Base-by-base conservation (phyloP, 495 filamentous ascomycete genomes). In the Xylaria intraflava region DNA sequence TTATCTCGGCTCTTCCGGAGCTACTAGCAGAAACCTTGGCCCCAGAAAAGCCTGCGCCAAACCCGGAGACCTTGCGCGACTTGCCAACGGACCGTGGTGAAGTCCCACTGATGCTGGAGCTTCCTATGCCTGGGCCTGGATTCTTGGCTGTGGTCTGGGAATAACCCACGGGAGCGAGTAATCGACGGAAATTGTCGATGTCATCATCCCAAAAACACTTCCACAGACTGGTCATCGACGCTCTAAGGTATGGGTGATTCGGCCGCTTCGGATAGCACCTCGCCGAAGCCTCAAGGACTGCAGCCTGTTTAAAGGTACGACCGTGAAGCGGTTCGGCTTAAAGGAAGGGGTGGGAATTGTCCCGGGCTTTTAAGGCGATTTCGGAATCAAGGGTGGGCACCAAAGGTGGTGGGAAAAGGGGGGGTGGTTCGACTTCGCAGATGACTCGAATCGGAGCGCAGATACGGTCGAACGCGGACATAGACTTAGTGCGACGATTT, bases 201-300 rank as follows among this genome's bases (percentile, higher is more conserved):
- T 98, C 89, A 83, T 96, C 87, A 79, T 95, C 86, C 72, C 92
- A 85, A 68, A 90, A 98, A 70, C 79, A 89, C 75, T 89, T 88
- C 92, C 93, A 96, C 67, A 98, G 83, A 74, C 86, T 85, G 81
- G 87, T 96, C 94, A 97, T 98, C 83, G 84, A 86, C 78, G 73
- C 66, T 72, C 65, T 62, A 61, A 55, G 67, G 64, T 62, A 65
- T 57, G 31, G 65, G 62, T 56, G 53, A 56, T 79, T 81, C 77
- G 76, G 74, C 77, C 78, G 76, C 78, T 82, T 84, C 81, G 68
- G 73, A 58, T 68, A 66, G 79, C 85, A 83, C 90, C 89, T 92
- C 86, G 85, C 86, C 83, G 84, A 80, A 84, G 73, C 73, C 87
- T 83, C 83, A 54, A 57, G 85, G 85, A 80, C 73, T 80, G 89